A percentile compares a stretch with the other conserved stretches of the same genome.
Conservation (phyloP, 2,329 filamentous ascomycete species). For the Arachnopeziza araneosa region DNA sequence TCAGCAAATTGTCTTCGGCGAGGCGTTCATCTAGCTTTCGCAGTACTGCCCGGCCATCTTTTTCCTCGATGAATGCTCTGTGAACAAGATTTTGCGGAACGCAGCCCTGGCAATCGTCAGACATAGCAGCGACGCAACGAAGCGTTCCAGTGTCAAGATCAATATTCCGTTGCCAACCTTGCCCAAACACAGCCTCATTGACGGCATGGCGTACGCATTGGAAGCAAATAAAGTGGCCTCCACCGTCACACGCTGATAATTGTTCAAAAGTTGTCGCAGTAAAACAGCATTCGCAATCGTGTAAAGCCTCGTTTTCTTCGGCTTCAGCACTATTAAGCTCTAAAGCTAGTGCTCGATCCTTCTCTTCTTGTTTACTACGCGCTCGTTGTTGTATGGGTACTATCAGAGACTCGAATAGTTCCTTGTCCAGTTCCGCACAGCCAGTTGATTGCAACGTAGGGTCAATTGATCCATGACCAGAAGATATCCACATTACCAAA, state of each 20-base stretch:
- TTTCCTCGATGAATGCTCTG: slow-evolving; percentile 65
- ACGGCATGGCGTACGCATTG: slow-evolving; percentile 76
- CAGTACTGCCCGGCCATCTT: slow-evolving; percentile 65
- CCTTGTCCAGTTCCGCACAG: slow-evolving; percentile 56
- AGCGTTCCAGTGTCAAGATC: slow-evolving; percentile 68
- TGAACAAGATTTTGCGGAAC: slow-evolving; percentile 65
- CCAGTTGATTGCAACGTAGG: slow-evolving; percentile 63
- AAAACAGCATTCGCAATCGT: slow-evolving; percentile 78
- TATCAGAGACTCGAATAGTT: slow-evolving; percentile 54
- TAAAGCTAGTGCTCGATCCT: slow-evolving; percentile 48
- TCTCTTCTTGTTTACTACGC: slow-evolving; percentile 39
- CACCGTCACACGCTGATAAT: slow-evolving; percentile 62
- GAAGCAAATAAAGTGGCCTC: slow-evolving; percentile 72
- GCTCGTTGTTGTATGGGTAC: slow-evolving; percentile 44
- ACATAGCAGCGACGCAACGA: slow-evolving; percentile 73
- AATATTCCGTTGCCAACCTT: slow-evolving; percentile 82
- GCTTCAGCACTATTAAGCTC: slow-evolving; percentile 54
- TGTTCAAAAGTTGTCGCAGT: slow-evolving; percentile 66
- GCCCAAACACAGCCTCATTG: slow-evolving; percentile 85
- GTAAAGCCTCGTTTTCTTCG: slow-evolving; percentile 47
- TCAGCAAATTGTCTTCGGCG: slow-evolving; percentile 68
- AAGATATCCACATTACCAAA: slow-evolving; percentile 55
- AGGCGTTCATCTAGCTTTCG: slow-evolving; percentile 73
- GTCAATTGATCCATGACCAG: slow-evolving; percentile 48
- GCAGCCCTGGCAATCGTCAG: slow-evolving; percentile 66